These are phyloP conservation scores for Elaeagnus macrophylla DNA, from an alignment of 306 rosid genomes.

Conservation along the genomic window DNA sequence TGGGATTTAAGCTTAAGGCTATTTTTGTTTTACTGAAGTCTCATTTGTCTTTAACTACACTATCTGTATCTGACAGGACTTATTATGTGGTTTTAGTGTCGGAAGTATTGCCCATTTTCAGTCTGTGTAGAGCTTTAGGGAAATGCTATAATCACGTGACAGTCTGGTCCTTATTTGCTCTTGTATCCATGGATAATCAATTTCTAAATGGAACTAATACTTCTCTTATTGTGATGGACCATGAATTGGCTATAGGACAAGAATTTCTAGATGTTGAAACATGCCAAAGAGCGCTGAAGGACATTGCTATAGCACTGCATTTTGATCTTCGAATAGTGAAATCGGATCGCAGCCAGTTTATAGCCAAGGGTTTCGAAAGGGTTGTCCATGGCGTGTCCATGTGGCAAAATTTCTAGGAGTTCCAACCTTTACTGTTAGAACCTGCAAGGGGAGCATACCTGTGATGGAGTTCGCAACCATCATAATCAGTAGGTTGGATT, in stretches of 20 bases:
- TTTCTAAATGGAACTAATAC: conserved; percentile 37
- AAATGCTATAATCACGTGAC: conserved; percentile 40
- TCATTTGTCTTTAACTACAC: conserved; percentile 24
- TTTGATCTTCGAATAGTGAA: conserved; percentile 96
- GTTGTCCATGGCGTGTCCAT: conserved; percentile 99
- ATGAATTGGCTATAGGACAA: conserved; percentile 69
- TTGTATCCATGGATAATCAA: conserved; percentile 57
- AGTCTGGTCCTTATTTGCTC: conserved; percentile 22
- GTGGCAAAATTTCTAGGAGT: conserved; percentile 97
- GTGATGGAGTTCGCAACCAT: conserved; percentile 90
- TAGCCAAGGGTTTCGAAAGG: conserved; percentile 97
- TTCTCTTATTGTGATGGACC: conserved; percentile 36
- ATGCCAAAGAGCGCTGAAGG: conserved; percentile 86
- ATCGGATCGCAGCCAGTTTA: conserved; percentile 96
- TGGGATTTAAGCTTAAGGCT: too few species aligned
- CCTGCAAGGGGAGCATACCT: conserved; percentile 82
- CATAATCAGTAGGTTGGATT: conserved; percentile 99
- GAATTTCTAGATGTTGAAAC: conserved; percentile 98
- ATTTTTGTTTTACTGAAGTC: too few species aligned
- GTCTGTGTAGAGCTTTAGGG: conserved; percentile 25
- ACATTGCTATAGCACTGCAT: conserved; percentile 90
- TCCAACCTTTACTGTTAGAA: conserved; percentile 84
- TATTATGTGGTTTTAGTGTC: conserved; percentile 31
- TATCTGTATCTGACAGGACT: conserved; percentile 22
- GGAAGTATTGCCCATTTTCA: conserved; percentile 18